These are phyloP conservation scores for Ceratobasidium sp. DNA, from an alignment of 1,284 basidiomycete species.

Conservation along the genomic window DNA sequence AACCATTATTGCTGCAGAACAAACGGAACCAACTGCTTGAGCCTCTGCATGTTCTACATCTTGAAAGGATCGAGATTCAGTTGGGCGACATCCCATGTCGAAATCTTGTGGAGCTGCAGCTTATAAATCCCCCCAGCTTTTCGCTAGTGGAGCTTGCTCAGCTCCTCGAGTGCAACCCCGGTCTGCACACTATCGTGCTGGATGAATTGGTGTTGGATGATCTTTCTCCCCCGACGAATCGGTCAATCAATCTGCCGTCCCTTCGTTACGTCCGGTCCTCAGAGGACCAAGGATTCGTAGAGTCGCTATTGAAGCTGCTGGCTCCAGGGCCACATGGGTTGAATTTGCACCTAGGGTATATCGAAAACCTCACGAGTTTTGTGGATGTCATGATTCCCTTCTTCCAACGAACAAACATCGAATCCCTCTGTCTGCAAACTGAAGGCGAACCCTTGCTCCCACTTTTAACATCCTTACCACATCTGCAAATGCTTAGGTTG, in stretches of 20 bases:
- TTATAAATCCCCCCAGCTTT: neutral
- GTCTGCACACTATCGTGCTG: neutral
- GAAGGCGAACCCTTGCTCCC: neutral
- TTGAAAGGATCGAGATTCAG: neutral
- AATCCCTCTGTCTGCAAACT: no score
- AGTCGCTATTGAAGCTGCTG: neutral
- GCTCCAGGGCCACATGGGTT: no score
- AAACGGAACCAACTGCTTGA: neutral
- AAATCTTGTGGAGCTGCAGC: slow-evolving; percentile 4
- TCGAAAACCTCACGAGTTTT: no score
- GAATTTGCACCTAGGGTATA: no score
- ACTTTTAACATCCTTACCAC: neutral
- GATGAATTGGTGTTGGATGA: no score
- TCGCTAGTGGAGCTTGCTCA: neutral
- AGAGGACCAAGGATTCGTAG: neutral
- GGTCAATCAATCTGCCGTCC: neutral
- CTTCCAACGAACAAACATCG: no score
- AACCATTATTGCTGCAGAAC: neutral
- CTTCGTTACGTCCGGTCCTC: neutral
- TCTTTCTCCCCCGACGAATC: no score
- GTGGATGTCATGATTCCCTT: no score
- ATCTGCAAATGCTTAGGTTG: neutral
- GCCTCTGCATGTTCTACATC: neutral
- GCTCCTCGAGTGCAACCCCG: neutral
- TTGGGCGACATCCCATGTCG: neutral